Evolutionary conservation across 306 rosid species (phyloP).

Genomic region (Cercis canadensis): DNA sequence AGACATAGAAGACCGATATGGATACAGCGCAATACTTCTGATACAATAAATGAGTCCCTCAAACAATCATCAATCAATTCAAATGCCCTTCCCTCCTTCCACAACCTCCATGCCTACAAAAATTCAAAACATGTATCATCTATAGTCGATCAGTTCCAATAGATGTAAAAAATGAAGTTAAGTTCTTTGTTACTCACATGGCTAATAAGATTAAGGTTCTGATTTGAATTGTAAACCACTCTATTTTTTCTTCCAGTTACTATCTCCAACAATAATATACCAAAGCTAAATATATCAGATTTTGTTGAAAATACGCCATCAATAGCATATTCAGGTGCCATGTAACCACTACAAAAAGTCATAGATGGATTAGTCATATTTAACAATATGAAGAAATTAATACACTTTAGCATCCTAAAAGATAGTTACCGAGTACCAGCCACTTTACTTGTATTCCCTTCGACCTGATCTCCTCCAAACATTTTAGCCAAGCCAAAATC

Average conservation of each 20-base stretch:
- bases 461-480: constrained; percentile 27
- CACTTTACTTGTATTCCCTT: constrained; percentile 19
- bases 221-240: neutral
- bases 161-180: no score
- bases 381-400: neutral
- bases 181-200: constrained; percentile 4
- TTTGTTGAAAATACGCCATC: constrained; percentile 20
- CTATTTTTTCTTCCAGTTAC: constrained; percentile 32
- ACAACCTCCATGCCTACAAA: no score
- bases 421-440: constrained; percentile 29
- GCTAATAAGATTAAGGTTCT: neutral
- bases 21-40: constrained; percentile 19
- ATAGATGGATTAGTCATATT: neutral
- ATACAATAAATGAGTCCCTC: no score
- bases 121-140: no score
- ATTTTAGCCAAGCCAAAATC: constrained; percentile 37
- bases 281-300: constrained; percentile 33
- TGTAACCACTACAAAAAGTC: constrained; percentile 24
- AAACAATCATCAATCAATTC: no score
- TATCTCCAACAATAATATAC: constrained; percentile 2
- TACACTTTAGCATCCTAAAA: neutral
- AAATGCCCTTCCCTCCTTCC: no score
- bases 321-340: constrained; percentile 40
- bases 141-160: no score
- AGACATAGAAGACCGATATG: constrained; percentile 15